Evolutionary conservation across 352 stramenopile genomes (phyloP).

Genomic region (Pythium phragmiticola): DNA sequence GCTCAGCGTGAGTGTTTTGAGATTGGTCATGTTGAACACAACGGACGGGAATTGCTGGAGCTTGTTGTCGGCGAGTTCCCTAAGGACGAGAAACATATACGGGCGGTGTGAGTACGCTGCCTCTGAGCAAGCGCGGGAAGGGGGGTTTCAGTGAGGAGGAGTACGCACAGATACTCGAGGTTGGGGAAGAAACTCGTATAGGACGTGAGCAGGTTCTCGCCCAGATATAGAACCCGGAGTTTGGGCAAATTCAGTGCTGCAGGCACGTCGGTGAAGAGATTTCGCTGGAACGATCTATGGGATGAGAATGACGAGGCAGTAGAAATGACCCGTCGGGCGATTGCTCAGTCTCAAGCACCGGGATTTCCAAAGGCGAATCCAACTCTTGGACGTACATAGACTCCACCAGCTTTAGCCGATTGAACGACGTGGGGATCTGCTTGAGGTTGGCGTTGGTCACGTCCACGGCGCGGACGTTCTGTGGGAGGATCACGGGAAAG

Average conservation of each 20-base stretch:
- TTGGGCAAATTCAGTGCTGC: background rate
- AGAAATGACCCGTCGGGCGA: too few species aligned
- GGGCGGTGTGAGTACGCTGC: background rate
- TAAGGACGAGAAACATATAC: background rate
- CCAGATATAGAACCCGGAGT: constrained; percentile 9
- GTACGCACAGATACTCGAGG: constrained; percentile 11
- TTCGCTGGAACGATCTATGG: constrained; percentile 10
- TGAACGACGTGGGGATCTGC: constrained; percentile 3
- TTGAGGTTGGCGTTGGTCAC: constrained; percentile 20
- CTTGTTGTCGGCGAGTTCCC: constrained; percentile 23
- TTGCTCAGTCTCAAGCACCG: too few species aligned
- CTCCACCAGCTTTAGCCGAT: constrained; percentile 7
- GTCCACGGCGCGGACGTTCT: constrained; percentile 1
- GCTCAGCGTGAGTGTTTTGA: constrained; percentile 15
- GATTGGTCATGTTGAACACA: constrained; percentile 13
- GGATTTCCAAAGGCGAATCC: too few species aligned
- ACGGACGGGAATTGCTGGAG: constrained; percentile 14
- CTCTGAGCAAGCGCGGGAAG: background rate
- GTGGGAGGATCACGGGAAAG: constrained; percentile 9
- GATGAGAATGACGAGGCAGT: too few species aligned
- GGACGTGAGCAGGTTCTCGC: constrained; percentile 11
- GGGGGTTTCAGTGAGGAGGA: background rate
- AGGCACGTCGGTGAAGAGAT: constrained; percentile 5
- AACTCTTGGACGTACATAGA: constrained; percentile 3
- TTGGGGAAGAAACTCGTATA: constrained; percentile 6